phyloP scores from a whole-genome alignment of 768 basidiomycete genomes.

The Suillus fuscotomentosus region DNA sequence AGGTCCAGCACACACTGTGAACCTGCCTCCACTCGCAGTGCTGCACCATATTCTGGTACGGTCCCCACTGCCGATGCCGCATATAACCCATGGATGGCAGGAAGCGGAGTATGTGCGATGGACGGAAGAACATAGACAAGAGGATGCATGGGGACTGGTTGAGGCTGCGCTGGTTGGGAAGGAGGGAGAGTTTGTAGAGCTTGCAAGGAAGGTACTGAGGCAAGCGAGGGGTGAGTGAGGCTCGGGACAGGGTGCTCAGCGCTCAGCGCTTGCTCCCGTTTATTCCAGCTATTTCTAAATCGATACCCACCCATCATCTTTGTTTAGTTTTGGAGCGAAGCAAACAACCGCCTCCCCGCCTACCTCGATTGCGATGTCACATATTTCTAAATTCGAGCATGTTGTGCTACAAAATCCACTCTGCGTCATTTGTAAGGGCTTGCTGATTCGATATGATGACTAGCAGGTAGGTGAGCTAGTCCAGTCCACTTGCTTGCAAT shows the following conservation, averaged over 20 bases:
- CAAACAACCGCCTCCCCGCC: too few species aligned
- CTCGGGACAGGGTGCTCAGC: neutral
- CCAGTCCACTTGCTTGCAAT: too few species aligned
- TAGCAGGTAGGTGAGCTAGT: too few species aligned
- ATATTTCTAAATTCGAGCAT: too few species aligned
- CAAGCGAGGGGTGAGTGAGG: slow-evolving; percentile 29
- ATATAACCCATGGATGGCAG: slow-evolving; percentile 89
- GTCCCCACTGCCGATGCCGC: slow-evolving; percentile 82
- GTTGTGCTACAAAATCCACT: too few species aligned
- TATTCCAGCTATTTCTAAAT: too few species aligned
- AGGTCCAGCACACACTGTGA: slow-evolving; percentile 62
- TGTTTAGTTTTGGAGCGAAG: too few species aligned
- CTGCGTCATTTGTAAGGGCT: too few species aligned
- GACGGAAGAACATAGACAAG: slow-evolving; percentile 86
- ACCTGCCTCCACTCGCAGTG: slow-evolving; percentile 84
- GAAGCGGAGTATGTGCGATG: slow-evolving; percentile 96
- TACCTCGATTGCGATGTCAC: too few species aligned
- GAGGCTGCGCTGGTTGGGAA: slow-evolving; percentile 55
- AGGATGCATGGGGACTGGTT: slow-evolving; percentile 78
- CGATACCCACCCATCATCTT: too few species aligned
- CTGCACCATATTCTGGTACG: slow-evolving; percentile 92
- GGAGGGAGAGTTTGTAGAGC: slow-evolving; percentile 53
- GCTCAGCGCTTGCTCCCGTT: too few species aligned
- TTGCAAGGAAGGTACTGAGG: slow-evolving; percentile 67
- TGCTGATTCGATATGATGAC: too few species aligned